Evolutionary conservation across 805 yeast species (phyloP), one percentile per base, ranked within the genome.

Genomic region (Ogataea glucozyma): DNA sequence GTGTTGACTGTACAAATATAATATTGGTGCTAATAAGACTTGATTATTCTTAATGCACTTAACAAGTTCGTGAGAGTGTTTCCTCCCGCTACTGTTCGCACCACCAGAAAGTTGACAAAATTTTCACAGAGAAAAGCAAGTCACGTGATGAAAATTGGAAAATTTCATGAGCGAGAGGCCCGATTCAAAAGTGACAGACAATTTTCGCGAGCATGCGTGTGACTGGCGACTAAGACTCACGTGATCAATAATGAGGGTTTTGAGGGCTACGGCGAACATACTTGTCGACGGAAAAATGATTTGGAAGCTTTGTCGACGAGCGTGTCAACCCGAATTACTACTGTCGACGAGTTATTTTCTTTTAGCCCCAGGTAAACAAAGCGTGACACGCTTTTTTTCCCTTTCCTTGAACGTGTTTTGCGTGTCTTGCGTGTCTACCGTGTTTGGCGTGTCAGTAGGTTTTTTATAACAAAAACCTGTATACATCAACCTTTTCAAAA

Each of bases 311-410:
- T 32, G 39, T 42, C 41, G 46, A 31, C 46, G 26, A 35, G 39
- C 40, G 43, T 19, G 44, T 26, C 32, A 24, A 14, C 22, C 16
- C 7, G 20, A 7, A 21, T 23, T 22, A 18, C 20, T 17, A 9
- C 38, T 27, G 41, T 44, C 47, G 42, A 37, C 48, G 23, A 40
- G 38, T 38, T 46, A 31, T 46, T 41, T 46, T 27, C 8, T 14
- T 27, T n/a, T n/a, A n/a, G n/a, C 18, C 31, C 18, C 31, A 27
- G 20, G 38, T 34, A 34, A 34, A 34, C 27, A 34, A n/a, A n/a
- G 13, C 27, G 45, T 37, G 38, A 44, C 48, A 44, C 48, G 48
- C 44, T 40, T 34, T 40, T 40, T 23, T 32, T 27, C 39, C 19
- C 22, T 16, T n/a, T n/a, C 38, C 30, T 44, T 41, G 38, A 41